Evolutionary conservation across 805 yeast genomes (phyloP), one percentile per base, ranked within the genome.

Genomic region (Zygosaccharomyces lentus): DNA sequence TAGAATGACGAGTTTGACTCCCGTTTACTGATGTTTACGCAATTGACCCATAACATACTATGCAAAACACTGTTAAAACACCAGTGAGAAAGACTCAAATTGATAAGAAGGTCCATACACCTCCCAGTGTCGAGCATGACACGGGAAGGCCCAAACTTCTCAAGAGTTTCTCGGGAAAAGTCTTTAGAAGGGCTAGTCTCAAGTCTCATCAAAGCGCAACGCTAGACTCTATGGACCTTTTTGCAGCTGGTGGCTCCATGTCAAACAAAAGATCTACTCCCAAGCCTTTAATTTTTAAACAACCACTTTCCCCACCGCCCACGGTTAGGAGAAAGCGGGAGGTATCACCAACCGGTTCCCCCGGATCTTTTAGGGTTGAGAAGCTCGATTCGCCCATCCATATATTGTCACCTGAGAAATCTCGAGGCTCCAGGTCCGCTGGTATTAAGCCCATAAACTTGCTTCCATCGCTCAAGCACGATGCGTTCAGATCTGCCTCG

Each of bases 1-100:
- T 29, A 29, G 32, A 29, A 13, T 3, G n/a, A 29, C 15, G 41
- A 17, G 21, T 23, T 84, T 12, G 90, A 90, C 1, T 81, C 74
- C 39, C 64, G 12, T 15, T 55, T 6, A 62, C 52, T 15, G 51
- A 43, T 9, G 41, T 41, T 16, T 21, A 17, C 12, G n/a, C 26
- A 37, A 27, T 16, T 12, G 23, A 19, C n/a, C 13, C 19, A 12
- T 21, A 19, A 15, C 26, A 9, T 1, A 27, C 15, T 13, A 45
- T 45, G 44, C 45, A 38, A 42, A 41, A 38, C 40, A 36, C 41
- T 15, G 24, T 46, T 6, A 47, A 24, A 36, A 46, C 50, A 8
- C 50, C 53, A 9, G 35, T 43, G 2, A 15, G 27, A 10, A 41
- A 36, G 9, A 31, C 23, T 6, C 27, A 27, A 6, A 34, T 32